Percentiles rank a stretch among this genome's conserved stretches.
Evolutionary conservation across 495 filamentous ascomycete genomes (phyloP).

Genomic region (Cryomyces antarcticus): DNA sequence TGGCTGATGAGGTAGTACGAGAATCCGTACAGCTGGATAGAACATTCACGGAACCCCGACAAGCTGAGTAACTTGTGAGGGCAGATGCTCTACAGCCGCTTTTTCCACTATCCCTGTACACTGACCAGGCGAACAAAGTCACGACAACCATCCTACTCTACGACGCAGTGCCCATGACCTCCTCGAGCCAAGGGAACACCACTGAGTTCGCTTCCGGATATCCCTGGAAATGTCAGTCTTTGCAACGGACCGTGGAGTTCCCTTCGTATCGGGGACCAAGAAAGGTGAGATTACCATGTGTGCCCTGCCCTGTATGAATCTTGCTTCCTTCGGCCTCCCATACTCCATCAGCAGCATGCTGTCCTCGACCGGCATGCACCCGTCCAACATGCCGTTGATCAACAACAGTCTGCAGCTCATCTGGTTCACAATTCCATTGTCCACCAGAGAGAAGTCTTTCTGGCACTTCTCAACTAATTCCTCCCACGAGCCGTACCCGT

Average conservation of each 20-base stretch:
- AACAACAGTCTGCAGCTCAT: conserved; percentile 39
- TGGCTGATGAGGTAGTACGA: too few relatives aligned
- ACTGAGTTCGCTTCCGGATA: conserved; percentile 7
- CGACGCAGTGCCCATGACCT: conserved; percentile 8
- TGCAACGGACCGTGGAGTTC: not conserved
- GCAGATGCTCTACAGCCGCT: too few relatives aligned
- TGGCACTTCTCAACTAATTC: conserved; percentile 38
- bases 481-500: conserved; percentile 38
- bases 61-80: too few relatives aligned
- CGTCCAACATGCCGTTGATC: conserved; percentile 25
- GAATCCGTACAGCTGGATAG: too few relatives aligned
- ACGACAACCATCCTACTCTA: not conserved
- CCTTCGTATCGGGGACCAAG: not conserved
- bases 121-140: too few relatives aligned
- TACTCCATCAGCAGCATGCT: conserved; percentile 48
- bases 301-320: conserved; percentile 14
- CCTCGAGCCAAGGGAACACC: conserved; percentile 14
- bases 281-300: conserved; percentile 3
- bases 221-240: not conserved
- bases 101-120: too few relatives aligned
- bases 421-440: conserved; percentile 38
- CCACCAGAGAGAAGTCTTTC: conserved; percentile 51
- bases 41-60: too few relatives aligned
- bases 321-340: conserved; percentile 50
- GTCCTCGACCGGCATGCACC: conserved; percentile 54